Base-by-base conservation (phyloP, 306 rosid genomes). In the Prunus padus region DNA sequence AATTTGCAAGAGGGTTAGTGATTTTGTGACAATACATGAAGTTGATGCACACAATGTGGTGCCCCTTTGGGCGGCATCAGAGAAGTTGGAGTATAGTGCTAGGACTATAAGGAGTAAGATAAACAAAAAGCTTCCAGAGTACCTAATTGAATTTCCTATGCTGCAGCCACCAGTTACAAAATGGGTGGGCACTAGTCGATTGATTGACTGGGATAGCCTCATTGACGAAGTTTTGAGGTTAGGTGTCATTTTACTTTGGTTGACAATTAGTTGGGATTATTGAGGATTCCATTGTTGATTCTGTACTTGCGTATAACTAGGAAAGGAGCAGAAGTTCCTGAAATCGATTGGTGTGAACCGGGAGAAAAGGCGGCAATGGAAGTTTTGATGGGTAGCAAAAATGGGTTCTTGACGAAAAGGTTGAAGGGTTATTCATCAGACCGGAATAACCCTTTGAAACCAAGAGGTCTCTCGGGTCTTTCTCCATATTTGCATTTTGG, bases 401-500 rank as follows among this genome's bases (percentile, higher is more conserved):
- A 73, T 81, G 98, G 98, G 76, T 95, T 95, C 82, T 87, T 95
- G 85, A 95, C 95, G 4, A 95, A 92, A 76, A 85, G 97, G 87
- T 75, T 90, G 87, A 88, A 80, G 82, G 82, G 65, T 74, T 92
- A 94, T 80, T 79, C 94, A 0, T 37, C 51, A 0, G 97, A 92
- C 74, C 83, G 97, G 67, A 90, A 87, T 62, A 88, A 95, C 76
- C 97, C 98, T 0, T 76, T 87, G 78, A 87, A 92, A 73, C 89
- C 96, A 30, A 81, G 72, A 66, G 96, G 85, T 2, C 85, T 95
- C 73, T 95, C 98, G 60, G 93, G 98, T 37, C 85, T 95, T 57
- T 95, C 98, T 56, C 97, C 98, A 23, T 92, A 95, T 83, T 77
- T 94, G 86, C 98, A 94, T 84, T 92, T 94, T 86, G 98, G 97